A percentile compares a stretch with the other conserved stretches of the same genome.
These are phyloP conservation scores for Rhytidhysteron rufulum DNA, from an alignment of 2,329 filamentous ascomycete genomes.

Conservation along the genomic window DNA sequence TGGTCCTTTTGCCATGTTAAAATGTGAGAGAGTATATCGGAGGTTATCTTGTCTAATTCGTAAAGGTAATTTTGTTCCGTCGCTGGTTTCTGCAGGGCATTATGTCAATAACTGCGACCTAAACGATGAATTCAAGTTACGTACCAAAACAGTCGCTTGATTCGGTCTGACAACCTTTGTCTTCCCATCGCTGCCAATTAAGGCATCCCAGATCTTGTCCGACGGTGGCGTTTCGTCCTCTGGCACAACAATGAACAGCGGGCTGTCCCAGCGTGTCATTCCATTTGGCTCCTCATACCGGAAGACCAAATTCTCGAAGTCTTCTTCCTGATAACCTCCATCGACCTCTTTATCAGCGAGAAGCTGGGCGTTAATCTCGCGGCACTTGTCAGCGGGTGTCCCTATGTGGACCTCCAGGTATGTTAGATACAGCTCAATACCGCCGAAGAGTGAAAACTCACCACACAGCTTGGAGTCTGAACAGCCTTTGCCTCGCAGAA, in stretches of 20 bases:
- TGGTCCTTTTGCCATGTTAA: slow-evolving; percentile 65
- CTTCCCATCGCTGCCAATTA: slow-evolving; percentile 60
- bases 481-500: slow-evolving; percentile 81
- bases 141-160: slow-evolving; percentile 64
- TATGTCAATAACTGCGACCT: slow-evolving; percentile 6
- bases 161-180: slow-evolving; percentile 68
- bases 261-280: slow-evolving; percentile 81
- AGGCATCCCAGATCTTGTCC: slow-evolving; percentile 69
- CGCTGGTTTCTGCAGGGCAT: slow-evolving; percentile 49
- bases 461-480: slow-evolving; percentile 69
- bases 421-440: slow-evolving; percentile 23
- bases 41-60: slow-evolving; percentile 72
- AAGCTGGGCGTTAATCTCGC: slow-evolving; percentile 57
- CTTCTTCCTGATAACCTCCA: slow-evolving; percentile 53
- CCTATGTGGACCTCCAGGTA: slow-evolving; percentile 54
- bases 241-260: slow-evolving; percentile 74
- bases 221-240: slow-evolving; percentile 68
- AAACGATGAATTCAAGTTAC: slow-evolving; percentile 6
- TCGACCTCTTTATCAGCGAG: slow-evolving; percentile 39
- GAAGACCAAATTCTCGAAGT: slow-evolving; percentile 77
- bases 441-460: slow-evolving; percentile 37
- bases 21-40: slow-evolving; percentile 69
- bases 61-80: slow-evolving; percentile 71
- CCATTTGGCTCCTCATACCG: slow-evolving; percentile 83
- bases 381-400: slow-evolving; percentile 53